phyloP scores from a whole-genome alignment of 331 rosid genomes.

The Telfairia occidentalis region DNA sequence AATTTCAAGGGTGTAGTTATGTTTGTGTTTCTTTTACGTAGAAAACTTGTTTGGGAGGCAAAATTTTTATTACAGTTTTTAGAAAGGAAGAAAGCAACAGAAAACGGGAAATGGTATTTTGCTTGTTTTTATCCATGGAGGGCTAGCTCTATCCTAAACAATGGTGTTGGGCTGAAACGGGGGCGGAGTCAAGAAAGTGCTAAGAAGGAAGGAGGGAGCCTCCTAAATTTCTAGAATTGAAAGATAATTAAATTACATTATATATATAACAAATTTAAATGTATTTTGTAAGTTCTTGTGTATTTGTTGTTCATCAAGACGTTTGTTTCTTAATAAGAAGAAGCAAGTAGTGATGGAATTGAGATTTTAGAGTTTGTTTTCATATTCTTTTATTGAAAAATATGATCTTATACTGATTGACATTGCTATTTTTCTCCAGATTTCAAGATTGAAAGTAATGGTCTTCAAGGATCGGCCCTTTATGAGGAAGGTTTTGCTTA shows the following conservation, averaged over 20 bases:
- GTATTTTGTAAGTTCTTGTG: too few species aligned
- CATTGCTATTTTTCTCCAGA: conserved; percentile 17
- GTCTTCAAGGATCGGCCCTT: conserved; percentile 34
- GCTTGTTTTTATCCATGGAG: background rate
- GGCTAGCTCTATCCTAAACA: background rate
- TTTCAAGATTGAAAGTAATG: conserved; percentile 29
- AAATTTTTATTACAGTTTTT: background rate
- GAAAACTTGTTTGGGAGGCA: background rate
- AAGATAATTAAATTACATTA: too few species aligned
- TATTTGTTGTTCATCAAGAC: background rate
- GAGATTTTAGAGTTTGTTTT: background rate
- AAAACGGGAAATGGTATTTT: background rate
- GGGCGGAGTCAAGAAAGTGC: background rate
- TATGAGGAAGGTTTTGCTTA: conserved; percentile 46
- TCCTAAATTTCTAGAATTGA: background rate
- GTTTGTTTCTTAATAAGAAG: background rate
- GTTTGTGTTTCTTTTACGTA: too few species aligned
- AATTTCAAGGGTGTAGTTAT: background rate
- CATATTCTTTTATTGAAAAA: background rate
- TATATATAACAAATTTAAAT: too few species aligned
- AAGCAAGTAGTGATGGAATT: background rate
- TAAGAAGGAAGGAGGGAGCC: background rate
- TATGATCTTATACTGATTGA: background rate
- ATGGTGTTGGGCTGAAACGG: background rate
- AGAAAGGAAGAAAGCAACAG: background rate